A percentile compares a stretch with the other conserved stretches of the same genome.
These are phyloP conservation scores for Kuraishia cidri DNA, from an alignment of 805 yeast species.

Conservation along the genomic window DNA sequence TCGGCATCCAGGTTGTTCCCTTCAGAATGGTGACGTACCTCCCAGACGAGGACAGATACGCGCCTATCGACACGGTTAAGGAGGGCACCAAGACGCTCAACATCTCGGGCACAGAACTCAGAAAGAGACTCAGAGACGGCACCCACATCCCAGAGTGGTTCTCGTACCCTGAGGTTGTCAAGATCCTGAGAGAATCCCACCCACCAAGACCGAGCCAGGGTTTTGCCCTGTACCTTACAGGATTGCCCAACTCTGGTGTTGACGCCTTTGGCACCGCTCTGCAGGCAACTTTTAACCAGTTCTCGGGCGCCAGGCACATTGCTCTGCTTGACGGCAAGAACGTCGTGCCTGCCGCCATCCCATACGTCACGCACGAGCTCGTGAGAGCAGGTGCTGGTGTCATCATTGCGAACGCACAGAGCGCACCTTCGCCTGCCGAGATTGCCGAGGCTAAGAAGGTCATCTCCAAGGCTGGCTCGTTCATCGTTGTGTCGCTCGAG, in stretches of 20 bases:
- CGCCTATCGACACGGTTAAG: constrained; percentile 90
- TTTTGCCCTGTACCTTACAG: constrained; percentile 64
- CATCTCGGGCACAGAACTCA: constrained; percentile 90
- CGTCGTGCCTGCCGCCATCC: constrained; percentile 28
- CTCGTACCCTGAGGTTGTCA: constrained; percentile 93
- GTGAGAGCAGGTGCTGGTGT: constrained; percentile 91
- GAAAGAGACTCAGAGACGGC: constrained; percentile 81
- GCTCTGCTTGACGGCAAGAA: constrained; percentile 36
- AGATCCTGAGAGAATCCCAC: constrained; percentile 81
- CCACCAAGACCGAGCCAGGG: constrained; percentile 92
- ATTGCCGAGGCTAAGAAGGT: constrained; percentile 30
- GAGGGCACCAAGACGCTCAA: constrained; percentile 74
- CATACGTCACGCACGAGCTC: constrained; percentile 65
- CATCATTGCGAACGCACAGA: constrained; percentile 45
- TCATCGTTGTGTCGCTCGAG: constrained; percentile 40
- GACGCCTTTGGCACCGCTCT: constrained; percentile 73
- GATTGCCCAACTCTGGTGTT: constrained; percentile 49
- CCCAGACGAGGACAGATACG: constrained; percentile 92
- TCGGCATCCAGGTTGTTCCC: constrained; percentile 87
- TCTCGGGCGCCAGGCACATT: constrained; percentile 75
- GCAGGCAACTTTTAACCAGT: constrained; percentile 85
- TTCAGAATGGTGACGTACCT: constrained; percentile 95
- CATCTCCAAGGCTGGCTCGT: constrained; percentile 39
- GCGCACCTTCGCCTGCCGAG: constrained; percentile 34
- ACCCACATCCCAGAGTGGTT: constrained; percentile 93